A percentile compares a stretch with the other conserved stretches of the same genome.
Conservation (phyloP, 441 rosid species). For the Gossypium aridum region DNA sequence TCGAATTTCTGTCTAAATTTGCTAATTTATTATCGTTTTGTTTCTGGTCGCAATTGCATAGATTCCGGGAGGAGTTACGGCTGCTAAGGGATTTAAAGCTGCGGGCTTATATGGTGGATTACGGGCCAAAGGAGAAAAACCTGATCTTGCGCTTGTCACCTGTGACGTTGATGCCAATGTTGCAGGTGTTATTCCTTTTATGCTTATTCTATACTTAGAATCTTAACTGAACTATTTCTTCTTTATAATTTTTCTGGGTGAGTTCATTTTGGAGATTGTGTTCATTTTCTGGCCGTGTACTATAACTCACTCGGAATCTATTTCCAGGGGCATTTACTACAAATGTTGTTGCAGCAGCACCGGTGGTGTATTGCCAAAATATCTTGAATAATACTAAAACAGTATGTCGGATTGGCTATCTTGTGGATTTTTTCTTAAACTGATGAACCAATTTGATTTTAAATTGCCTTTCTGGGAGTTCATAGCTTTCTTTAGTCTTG, state of each 20-base stretch:
- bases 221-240: background rate
- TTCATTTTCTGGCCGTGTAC: background rate
- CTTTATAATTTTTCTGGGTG: background rate
- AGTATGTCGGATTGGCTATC: slow-evolving; percentile 29
- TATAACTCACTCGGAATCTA: background rate
- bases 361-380: slow-evolving; percentile 74
- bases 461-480: background rate
- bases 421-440: background rate
- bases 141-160: slow-evolving; percentile 83
- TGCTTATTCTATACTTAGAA: background rate
- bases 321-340: slow-evolving; percentile 71
- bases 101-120: slow-evolving; percentile 79
- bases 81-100: slow-evolving; percentile 88
- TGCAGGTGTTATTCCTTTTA: slow-evolving; percentile 38
- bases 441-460: background rate
- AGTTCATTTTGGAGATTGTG: background rate
- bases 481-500: background rate
- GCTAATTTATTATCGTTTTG: background rate
- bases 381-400: slow-evolving; percentile 43
- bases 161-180: slow-evolving; percentile 83
- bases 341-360: slow-evolving; percentile 92
- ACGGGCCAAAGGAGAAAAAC: slow-evolving; percentile 81
- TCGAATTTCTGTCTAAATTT: background rate
- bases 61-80: slow-evolving; percentile 94
- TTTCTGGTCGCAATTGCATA: slow-evolving; percentile 18